phyloP scores from a whole-genome alignment of 2,329 filamentous ascomycete genomes.

The Fusarium robinianum region DNA sequence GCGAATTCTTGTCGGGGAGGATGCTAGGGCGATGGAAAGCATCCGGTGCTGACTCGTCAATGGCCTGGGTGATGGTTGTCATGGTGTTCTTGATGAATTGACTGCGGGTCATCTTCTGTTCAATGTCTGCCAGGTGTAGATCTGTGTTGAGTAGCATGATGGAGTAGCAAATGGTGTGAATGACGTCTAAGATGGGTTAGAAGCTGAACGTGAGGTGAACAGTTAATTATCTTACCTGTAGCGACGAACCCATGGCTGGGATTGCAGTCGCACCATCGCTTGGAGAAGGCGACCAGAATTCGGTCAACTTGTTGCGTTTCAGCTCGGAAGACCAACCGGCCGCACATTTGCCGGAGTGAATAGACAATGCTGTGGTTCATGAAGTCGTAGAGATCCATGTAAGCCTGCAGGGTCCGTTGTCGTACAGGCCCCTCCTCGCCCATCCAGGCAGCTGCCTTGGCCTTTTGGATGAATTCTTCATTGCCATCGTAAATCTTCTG shows the following conservation, averaged over 20 bases:
- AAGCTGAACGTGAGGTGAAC: conserved; percentile 10
- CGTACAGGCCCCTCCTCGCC: conserved; percentile 71
- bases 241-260: conserved; percentile 91
- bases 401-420: conserved; percentile 68
- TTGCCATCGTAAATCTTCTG: conserved; percentile 82
- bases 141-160: conserved; percentile 95
- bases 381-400: conserved; percentile 93
- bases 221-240: conserved; percentile 60
- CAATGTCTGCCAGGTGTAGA: conserved; percentile 91
- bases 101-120: conserved; percentile 91
- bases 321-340: conserved; percentile 78
- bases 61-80: conserved; percentile 79
- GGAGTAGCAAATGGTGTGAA: conserved; percentile 97
- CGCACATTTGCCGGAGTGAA: conserved; percentile 79
- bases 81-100: conserved; percentile 98
- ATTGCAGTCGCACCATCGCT: conserved; percentile 93
- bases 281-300: conserved; percentile 86
- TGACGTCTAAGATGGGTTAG: conserved; percentile 69
- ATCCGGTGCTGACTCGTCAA: conserved; percentile 72
- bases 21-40: conserved; percentile 65
- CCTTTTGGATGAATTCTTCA: conserved; percentile 78
- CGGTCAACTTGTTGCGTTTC: conserved; percentile 98
- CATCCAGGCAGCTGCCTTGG: conserved; percentile 84
- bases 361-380: conserved; percentile 76
- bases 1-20: conserved; percentile 50